Base-by-base conservation (phyloP, 169 alveolate species). In the Eimeria praecox region DNA sequence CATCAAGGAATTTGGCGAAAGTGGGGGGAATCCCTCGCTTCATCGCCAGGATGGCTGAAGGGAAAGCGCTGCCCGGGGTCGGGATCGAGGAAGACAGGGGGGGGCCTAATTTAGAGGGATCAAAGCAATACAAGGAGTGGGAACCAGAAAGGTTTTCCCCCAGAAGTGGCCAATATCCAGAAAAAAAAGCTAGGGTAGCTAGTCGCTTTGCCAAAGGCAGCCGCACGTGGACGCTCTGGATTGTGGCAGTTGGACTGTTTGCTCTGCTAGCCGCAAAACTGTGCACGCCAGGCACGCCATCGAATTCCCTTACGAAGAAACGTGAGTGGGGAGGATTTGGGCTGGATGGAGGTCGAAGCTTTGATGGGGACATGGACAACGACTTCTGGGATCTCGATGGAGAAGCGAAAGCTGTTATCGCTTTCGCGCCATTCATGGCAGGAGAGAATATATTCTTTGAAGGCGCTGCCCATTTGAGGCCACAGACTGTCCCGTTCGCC, bases 341-440 rank as follows among this genome's bases (percentile, higher is more conserved):
- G 12, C 22, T 22, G 38, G 59, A 44, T 77, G 87, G 22, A 77
- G 62, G 62, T 10, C 22, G 20, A 6, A 12, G 38, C 12, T 42
- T 42, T 27, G 8, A 2, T 35, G 85, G 4, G 52, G 87, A 77
- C 38, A 2, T 22, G 87, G 87, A 24, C 4, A 22, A 9, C 27
- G 59, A 77, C 18, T 5, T 42, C 14, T 42, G 64, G 59, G 40
- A 42, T 40, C 16, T 18, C 3, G 62, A 27, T 24, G 87, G 30
- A 22, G 54, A 42, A 40, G 10, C 12, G 62, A 77, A 44, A 42
- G 54, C 87, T 3, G 62, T 77, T 18, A 38, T 77, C 9, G 3
- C 40, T 3, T 44, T 44, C 54, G 87, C 87, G 8, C 87, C 87
- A 4, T 77, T 77, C 44, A 77, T 77, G 87, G 87, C 87, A 18